Evolutionary conservation across 2,329 filamentous ascomycete genomes (phyloP), one percentile per base, ranked within the genome.

Genomic region (Fusarium longipes): DNA sequence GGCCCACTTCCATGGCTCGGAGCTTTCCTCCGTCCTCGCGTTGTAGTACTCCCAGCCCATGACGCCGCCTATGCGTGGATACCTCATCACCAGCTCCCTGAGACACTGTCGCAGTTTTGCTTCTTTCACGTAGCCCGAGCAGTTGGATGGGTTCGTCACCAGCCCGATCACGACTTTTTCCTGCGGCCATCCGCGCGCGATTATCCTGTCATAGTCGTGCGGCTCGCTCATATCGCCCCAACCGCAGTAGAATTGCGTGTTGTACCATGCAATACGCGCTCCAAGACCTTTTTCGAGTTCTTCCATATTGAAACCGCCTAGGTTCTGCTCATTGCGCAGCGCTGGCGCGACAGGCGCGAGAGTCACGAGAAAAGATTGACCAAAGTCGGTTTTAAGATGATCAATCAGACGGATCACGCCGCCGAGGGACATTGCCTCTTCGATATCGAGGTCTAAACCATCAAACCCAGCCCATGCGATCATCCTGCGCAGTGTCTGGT

Each of bases 31-130:
- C 73, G 45, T 85, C 86, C 6, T 87, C 86, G 1, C 86, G 79
- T 96, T 95, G 80, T 93, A 96, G 74, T 94, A 97, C 79, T 97
- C 93, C 93, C 93, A 97, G 5, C 92, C 93, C 87, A 94, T 93
- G 3, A 97, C 88, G 1, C 93, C 93, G 2, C 93, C 93, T 74
- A 96, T 93, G 6, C 80, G 80, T 1, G 87, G 86, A 72, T 92
- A 93, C 62, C 77, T 75, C 5, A 61, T 67, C 17, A 77, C 73
- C 14, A 86, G 71, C 20, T 77, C 74, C 14, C 70, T 64, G 3
- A 86, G 70, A 6, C 82, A 82, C 1, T 70, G 50, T 8, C 79
- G 79, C 15, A 84, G 61, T 60, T 83, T 83, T 38, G 83, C 79
- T 20, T 81, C 80, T 14, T 74, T 72, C 2, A 85, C 80, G 62